These are phyloP conservation scores for Collariella sp. DNA, from an alignment of 495 filamentous ascomycete species.

Conservation along the genomic window DNA sequence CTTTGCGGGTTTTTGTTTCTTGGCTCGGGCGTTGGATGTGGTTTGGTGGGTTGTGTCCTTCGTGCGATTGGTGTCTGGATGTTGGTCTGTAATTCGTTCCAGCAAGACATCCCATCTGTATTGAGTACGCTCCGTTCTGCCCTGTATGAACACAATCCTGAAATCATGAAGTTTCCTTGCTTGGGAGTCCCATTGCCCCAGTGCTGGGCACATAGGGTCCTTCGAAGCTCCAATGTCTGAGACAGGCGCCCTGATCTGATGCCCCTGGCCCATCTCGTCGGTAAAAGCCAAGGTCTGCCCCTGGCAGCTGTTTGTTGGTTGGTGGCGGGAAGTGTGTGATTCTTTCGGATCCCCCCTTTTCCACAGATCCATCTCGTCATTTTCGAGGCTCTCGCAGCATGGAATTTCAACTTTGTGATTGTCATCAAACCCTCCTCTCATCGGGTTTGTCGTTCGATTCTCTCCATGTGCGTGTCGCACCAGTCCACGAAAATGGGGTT, in stretches of 20 bases:
- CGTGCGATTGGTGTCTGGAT: too few relatives aligned
- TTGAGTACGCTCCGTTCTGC: neutral
- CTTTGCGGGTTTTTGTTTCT: neutral
- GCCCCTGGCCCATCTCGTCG: neutral
- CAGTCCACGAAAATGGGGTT: neutral
- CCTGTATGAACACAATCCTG: neutral
- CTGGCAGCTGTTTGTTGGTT: neutral
- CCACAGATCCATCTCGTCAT: neutral
- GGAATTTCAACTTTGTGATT: neutral
- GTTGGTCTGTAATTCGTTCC: too few relatives aligned
- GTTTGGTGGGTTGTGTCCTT: neutral
- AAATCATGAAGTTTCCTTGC: neutral
- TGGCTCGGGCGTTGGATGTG: neutral
- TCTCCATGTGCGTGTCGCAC: neutral
- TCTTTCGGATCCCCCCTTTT: neutral
- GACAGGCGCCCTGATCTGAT: too few relatives aligned
- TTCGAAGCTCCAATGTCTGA: neutral
- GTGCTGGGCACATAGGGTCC: too few relatives aligned
- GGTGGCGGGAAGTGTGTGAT: neutral
- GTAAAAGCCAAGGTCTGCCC: neutral
- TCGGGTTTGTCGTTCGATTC: neutral
- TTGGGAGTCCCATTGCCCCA: neutral
- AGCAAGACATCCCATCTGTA: neutral
- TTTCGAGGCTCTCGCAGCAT: neutral
- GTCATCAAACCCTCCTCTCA: neutral